These are phyloP conservation scores for Neurospora sp. DNA, from an alignment of 495 filamentous ascomycete species.

Conservation along the genomic window DNA sequence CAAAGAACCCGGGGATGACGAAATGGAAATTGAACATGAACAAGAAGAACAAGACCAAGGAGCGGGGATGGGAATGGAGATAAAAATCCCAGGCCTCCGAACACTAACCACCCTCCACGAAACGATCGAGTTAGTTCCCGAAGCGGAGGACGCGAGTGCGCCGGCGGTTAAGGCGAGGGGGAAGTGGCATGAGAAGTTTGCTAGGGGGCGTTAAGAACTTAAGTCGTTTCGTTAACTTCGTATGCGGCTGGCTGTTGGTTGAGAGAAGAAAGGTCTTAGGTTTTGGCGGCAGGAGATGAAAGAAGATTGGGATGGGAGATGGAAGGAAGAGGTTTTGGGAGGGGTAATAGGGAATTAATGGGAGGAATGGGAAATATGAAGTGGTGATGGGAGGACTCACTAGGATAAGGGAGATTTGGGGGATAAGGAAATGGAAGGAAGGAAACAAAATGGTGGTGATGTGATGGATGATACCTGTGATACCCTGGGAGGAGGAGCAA, in stretches of 20 bases:
- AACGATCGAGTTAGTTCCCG: slow-evolving; percentile 56
- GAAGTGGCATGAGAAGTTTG: slow-evolving; percentile 89
- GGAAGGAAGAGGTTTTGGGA: not conserved
- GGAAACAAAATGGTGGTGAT: not conserved
- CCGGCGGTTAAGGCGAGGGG: slow-evolving; percentile 42
- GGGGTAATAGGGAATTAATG: not conserved
- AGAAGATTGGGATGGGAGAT: no score
- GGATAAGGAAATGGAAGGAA: no score
- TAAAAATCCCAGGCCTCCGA: slow-evolving; percentile 36
- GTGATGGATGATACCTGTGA: not conserved
- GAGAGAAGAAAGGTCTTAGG: no score
- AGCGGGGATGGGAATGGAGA: not conserved
- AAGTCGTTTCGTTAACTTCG: no score
- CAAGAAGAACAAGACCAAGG: slow-evolving; percentile 9
- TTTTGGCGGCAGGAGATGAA: no score
- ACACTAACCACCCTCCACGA: slow-evolving; percentile 62
- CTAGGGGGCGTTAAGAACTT: slow-evolving; percentile 27
- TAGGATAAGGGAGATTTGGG: no score
- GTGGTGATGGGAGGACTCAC: no score
- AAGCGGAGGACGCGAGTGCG: slow-evolving; percentile 19
- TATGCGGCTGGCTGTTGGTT: no score
- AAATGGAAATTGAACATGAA: not conserved
- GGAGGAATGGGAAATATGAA: no score
- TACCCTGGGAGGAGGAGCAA: not conserved
- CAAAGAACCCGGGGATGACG: not conserved